Conservation (phyloP, 176 grass and related monocot species). For the Oryza punctata region DNA sequence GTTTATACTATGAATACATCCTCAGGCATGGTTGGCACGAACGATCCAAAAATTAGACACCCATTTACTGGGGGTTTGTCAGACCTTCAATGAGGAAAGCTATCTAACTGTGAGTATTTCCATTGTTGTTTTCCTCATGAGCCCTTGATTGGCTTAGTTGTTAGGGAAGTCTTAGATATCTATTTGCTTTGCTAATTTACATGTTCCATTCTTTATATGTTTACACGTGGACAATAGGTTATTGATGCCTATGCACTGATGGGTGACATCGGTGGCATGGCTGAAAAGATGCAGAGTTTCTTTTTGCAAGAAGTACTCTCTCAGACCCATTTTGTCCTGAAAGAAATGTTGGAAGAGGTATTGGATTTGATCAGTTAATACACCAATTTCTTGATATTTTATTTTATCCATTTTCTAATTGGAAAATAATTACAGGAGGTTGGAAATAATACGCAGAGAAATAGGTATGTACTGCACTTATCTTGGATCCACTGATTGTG, state of each 20-base stretch:
- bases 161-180: background rate
- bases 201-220: slow-evolving; percentile 24
- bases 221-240: slow-evolving; percentile 53
- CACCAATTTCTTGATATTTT: slow-evolving; percentile 25
- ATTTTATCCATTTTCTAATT: slow-evolving; percentile 42
- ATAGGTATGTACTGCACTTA: slow-evolving; percentile 59
- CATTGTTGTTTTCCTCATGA: slow-evolving; percentile 25
- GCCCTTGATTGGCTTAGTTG: background rate
- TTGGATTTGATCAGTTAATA: slow-evolving; percentile 42
- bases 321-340: slow-evolving; percentile 87
- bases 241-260: slow-evolving; percentile 96
- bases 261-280: slow-evolving; percentile 94
- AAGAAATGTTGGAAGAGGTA: slow-evolving; percentile 91
- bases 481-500: slow-evolving; percentile 39
- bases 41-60: slow-evolving; percentile 92
- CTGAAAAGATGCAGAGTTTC: slow-evolving; percentile 99
- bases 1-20: slow-evolving; percentile 40
- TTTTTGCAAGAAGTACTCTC: slow-evolving; percentile 99
- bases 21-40: slow-evolving; percentile 81
- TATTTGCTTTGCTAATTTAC: slow-evolving; percentile 15
- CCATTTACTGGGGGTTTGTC: slow-evolving; percentile 85
- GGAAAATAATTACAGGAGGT: slow-evolving; percentile 75
- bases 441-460: slow-evolving; percentile 83
- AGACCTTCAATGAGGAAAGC: slow-evolving; percentile 81
- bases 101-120: slow-evolving; percentile 87